Percentiles rank a stretch among this genome's conserved stretches.
phyloP scores from a whole-genome alignment of 805 yeast genomes.

The Saturnispora zaruensis region DNA sequence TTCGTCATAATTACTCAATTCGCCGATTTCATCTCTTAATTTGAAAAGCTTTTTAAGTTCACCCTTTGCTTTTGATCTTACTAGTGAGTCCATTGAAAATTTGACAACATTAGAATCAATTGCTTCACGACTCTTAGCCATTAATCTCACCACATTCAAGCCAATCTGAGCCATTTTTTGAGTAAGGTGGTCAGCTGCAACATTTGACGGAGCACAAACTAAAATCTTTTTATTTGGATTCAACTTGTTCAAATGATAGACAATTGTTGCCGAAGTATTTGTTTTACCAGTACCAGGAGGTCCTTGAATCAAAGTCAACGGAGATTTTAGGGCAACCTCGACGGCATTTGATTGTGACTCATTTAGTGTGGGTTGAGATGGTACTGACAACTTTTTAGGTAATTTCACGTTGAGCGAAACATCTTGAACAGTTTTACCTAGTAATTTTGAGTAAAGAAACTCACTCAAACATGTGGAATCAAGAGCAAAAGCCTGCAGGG shows the following conservation, averaged over 20 bases:
- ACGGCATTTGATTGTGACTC: conserved; percentile 77
- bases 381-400: conserved; percentile 55
- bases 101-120: conserved; percentile 56
- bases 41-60: conserved; percentile 50
- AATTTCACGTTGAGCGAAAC: conserved; percentile 52
- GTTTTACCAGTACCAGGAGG: conserved; percentile 98
- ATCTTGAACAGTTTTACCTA: conserved; percentile 71
- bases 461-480: conserved; percentile 62
- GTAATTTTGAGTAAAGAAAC: conserved; percentile 62
- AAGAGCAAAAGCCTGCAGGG: conserved; percentile 63
- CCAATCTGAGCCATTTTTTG: conserved; percentile 63
- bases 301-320: conserved; percentile 80
- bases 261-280: conserved; percentile 82
- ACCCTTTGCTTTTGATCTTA: conserved; percentile 40
- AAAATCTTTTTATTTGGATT: conserved; percentile 52
- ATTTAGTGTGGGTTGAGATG: conserved; percentile 63
- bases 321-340: conserved; percentile 53
- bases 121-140: conserved; percentile 75
- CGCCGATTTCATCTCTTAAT: conserved; percentile 60
- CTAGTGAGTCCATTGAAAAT: conserved; percentile 48
- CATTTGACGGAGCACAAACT: conserved; percentile 93
- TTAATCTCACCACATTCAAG: conserved; percentile 65
- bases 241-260: conserved; percentile 61
- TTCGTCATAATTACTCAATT: conserved; percentile 49
- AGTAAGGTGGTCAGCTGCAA: conserved; percentile 89